Conservation (phyloP, 2,329 filamentous ascomycete genomes). For the Penicillium sclerotigenum region DNA sequence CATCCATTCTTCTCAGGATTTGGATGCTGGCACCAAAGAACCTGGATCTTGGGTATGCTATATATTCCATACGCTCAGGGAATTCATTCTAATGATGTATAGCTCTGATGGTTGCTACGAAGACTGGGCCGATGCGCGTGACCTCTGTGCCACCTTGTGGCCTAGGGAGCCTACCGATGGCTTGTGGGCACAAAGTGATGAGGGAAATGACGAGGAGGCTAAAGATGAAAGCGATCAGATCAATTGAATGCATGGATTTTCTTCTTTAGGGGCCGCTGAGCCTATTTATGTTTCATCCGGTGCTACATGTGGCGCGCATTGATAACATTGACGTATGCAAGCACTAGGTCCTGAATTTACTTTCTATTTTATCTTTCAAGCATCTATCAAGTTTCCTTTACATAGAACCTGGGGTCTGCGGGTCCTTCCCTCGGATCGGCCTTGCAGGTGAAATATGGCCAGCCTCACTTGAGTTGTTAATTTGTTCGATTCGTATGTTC, state of each 20-base stretch:
- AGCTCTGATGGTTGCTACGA: conserved; percentile 9
- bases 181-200: not conserved
- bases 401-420: no score
- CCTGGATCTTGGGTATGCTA: not conserved
- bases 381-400: no score
- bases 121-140: conserved; percentile 1
- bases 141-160: conserved; percentile 5
- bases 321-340: no score
- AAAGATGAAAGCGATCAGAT: not conserved
- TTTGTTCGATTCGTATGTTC: no score
- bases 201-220: not conserved
- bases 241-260: no score
- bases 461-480: no score
- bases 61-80: no score
- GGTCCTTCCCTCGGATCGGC: no score
- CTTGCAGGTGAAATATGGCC: no score
- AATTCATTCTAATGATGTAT: not conserved
- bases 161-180: not conserved
- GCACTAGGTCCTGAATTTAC: not conserved
- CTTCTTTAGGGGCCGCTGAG: not conserved
- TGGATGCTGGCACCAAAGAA: conserved; percentile 14
- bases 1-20: conserved; percentile 18
- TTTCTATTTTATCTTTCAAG: not conserved
- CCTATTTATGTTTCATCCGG: no score
- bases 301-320: not conserved